Base-by-base conservation (phyloP, 768 basidiomycete genomes). In the Lactarius vividus region DNA sequence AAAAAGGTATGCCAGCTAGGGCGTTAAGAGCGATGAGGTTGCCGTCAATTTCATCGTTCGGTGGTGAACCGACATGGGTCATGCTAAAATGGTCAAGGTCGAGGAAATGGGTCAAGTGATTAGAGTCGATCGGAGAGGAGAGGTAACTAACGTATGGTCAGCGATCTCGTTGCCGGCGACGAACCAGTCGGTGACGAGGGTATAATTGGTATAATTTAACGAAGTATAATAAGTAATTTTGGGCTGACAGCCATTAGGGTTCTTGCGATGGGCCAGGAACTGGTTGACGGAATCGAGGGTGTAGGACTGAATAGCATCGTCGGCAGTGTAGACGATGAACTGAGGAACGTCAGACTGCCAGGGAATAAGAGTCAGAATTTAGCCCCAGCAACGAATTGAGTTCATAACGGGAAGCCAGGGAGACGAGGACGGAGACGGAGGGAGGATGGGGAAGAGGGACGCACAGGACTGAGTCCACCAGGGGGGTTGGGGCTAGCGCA, bases 121-220 rank as follows among this genome's bases (percentile, higher is more conserved):
- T 9, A n/a, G n/a, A 20, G 18, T n/a, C 7, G 23, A 15, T 52
- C 53, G 52, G 40, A 23, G 28, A 11, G 15, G 64, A 56, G 61
- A 66, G 16, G 59, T 44, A 52, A 79, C 84, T 71, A 75, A 87
- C 84, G 88, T 88, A 73, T 88, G 87, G 76, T 89, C 88, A 35
- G 88, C 88, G 69, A 93, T 91, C 74, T 93, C 91, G 73, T 92
- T 92, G 26, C 91, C 91, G 4, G 86, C 88, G 35, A 91, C 89
- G 74, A 78, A 92, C 88, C 88, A 91, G 74, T 91, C 88, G 78
- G 79, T 91, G 46, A 91, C 87, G 57, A 90, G 81, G 1, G 87
- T 85, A 74, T 87, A 89, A 74, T 92, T 91, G 16, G 90, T 92
- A 75, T 84, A 92, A 60, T 82, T 82, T 40, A 91, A 76, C 3